Evolutionary conservation across 139 green algal species (phyloP).

Genomic region (Desmodesmus armatus): DNA sequence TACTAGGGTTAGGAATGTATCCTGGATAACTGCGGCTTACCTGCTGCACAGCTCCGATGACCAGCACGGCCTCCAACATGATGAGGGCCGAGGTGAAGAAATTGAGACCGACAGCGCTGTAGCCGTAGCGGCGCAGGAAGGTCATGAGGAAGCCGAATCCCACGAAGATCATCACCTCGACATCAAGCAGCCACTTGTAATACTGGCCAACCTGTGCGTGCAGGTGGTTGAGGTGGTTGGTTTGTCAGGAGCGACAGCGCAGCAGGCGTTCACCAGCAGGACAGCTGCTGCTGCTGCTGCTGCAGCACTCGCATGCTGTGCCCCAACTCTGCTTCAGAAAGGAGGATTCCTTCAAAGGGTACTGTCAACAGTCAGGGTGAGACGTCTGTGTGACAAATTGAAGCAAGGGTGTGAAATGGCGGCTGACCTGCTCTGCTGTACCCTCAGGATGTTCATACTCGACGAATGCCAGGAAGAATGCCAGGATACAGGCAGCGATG

Average conservation of each 20-base stretch:
- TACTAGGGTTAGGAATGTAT: no score
- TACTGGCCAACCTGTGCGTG: slow-evolving; percentile 17
- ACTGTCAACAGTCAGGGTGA: no score
- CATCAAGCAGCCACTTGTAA: slow-evolving; percentile 45
- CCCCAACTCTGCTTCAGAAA: no score
- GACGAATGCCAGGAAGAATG: slow-evolving; percentile 30
- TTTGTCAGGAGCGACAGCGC: no score
- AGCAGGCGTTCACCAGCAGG: no score
- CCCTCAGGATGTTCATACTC: slow-evolving; percentile 17
- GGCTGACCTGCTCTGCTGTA: not conserved
- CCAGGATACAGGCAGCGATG: slow-evolving; percentile 4
- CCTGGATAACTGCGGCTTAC: not conserved
- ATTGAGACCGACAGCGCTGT: slow-evolving; percentile 69
- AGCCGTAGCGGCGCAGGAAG: slow-evolving; percentile 53
- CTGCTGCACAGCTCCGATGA: slow-evolving; percentile 53
- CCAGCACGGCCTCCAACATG: slow-evolving; percentile 60
- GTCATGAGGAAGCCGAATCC: slow-evolving; percentile 51
- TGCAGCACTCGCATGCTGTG: no score
- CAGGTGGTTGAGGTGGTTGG: not conserved
- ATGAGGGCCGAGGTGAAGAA: slow-evolving; percentile 63
- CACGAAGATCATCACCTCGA: slow-evolving; percentile 68
- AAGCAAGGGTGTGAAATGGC: not conserved
- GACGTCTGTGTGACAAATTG: no score
- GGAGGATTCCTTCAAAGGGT: no score
- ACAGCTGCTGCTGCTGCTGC: no score